Evolutionary conservation across 2,329 filamentous ascomycete genomes (phyloP).

Genomic region (Phoma herbarum): DNA sequence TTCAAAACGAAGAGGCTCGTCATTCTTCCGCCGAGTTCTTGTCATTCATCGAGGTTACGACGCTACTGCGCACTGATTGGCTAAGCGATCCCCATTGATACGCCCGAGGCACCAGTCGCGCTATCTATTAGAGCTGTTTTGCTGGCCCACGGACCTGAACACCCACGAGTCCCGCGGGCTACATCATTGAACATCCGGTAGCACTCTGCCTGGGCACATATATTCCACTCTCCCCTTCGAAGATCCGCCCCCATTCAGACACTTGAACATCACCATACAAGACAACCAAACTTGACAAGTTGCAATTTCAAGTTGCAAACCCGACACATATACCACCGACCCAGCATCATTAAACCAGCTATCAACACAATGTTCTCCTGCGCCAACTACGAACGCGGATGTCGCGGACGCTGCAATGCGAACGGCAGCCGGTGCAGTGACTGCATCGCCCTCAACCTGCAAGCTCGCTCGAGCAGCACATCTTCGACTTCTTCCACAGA

Average conservation of each 20-base stretch:
- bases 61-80: conserved; percentile 16
- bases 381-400: conserved; percentile 56
- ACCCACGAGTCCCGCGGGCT: conserved; percentile 24
- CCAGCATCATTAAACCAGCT: background rate
- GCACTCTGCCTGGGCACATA: conserved; percentile 33
- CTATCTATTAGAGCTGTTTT: conserved; percentile 32
- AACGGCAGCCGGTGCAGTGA: conserved; percentile 49
- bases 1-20: background rate
- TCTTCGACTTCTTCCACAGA: conserved; percentile 45
- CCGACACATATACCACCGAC: background rate
- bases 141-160: conserved; percentile 28
- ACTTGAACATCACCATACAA: background rate
- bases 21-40: conserved; percentile 10
- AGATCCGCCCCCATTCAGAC: background rate
- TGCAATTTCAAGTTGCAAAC: background rate
- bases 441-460: conserved; percentile 53
- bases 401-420: conserved; percentile 53
- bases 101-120: conserved; percentile 30
- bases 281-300: background rate
- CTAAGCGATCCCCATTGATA: conserved; percentile 4
- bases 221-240: conserved; percentile 31
- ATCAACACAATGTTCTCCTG: conserved; percentile 53
- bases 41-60: conserved; percentile 12
- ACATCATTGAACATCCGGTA: conserved; percentile 46
- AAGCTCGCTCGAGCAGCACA: conserved; percentile 43